A percentile compares a stretch with the other conserved stretches of the same genome.
phyloP scores from a whole-genome alignment of 345 rosid genomes.

The Citropsis articulata region DNA sequence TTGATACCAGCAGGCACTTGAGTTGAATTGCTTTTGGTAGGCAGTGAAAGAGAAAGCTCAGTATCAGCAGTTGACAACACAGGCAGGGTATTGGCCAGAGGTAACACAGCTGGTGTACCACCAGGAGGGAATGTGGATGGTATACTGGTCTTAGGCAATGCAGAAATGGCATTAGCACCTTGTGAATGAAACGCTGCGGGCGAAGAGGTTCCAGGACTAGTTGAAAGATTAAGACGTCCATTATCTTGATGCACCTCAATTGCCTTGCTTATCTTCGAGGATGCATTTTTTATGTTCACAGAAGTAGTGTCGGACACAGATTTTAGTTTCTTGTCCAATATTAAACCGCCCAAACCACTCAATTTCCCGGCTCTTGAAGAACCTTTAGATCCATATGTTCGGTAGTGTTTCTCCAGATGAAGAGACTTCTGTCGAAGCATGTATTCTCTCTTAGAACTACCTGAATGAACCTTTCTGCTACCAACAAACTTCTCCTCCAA shows the following conservation, averaged over 20 bases:
- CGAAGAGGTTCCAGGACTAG: slow-evolving; percentile 25
- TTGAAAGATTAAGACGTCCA: slow-evolving; percentile 26
- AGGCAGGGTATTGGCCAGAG: slow-evolving; percentile 28
- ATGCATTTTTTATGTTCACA: slow-evolving; percentile 43
- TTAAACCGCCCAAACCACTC: slow-evolving; percentile 50
- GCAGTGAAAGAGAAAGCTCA: slow-evolving; percentile 61
- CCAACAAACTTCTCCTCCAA: slow-evolving; percentile 61
- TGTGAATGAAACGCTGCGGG: slow-evolving; percentile 33
- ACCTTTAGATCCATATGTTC: slow-evolving; percentile 57
- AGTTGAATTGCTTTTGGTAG: slow-evolving; percentile 40
- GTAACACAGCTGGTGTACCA: slow-evolving; percentile 21
- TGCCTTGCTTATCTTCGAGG: slow-evolving; percentile 46
- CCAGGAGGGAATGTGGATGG: slow-evolving; percentile 22
- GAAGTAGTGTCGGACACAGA: slow-evolving; percentile 46
- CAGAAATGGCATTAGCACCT: slow-evolving; percentile 24
- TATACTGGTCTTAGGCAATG: slow-evolving; percentile 27
- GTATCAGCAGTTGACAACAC: slow-evolving; percentile 44
- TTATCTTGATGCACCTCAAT: slow-evolving; percentile 43
- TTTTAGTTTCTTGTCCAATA: slow-evolving; percentile 58
- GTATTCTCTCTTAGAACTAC: slow-evolving; percentile 61
- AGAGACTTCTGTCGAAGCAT: slow-evolving; percentile 69
- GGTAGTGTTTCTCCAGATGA: slow-evolving; percentile 59
- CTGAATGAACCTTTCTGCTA: slow-evolving; percentile 56
- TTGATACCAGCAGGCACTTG: slow-evolving; percentile 34
- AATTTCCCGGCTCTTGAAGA: slow-evolving; percentile 54